phyloP scores from a whole-genome alignment of 2,329 filamentous ascomycete species.

The Pestalotiopsis sp. region DNA sequence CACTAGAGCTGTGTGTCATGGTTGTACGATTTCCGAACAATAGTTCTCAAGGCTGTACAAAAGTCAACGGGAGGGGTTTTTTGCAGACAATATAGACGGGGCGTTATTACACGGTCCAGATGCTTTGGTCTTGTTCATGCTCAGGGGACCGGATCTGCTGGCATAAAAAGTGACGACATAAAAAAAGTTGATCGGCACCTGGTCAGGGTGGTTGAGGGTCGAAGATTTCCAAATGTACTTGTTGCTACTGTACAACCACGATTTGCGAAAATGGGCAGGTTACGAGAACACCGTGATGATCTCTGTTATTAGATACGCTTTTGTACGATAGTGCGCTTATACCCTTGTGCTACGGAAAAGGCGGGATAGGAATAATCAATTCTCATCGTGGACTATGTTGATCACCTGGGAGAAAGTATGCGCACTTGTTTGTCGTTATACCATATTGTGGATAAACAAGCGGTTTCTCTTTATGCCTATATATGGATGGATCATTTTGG shows the following conservation, averaged over 20 bases:
- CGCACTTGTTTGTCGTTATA: too few species aligned
- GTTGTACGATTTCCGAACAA: not conserved
- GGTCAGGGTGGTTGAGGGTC: too few species aligned
- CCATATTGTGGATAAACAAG: too few species aligned
- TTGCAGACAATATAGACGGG: not conserved
- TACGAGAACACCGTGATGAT: not conserved
- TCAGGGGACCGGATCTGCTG: not conserved
- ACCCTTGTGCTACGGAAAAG: not conserved
- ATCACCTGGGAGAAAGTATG: too few species aligned
- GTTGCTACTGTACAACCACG: not conserved
- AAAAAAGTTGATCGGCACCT: not conserved
- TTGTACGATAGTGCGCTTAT: not conserved
- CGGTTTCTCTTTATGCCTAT: too few species aligned
- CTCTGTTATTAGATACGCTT: not conserved
- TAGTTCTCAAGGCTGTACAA: not conserved
- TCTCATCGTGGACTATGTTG: not conserved
- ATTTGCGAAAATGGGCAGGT: not conserved
- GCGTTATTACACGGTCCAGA: not conserved
- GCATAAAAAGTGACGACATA: too few species aligned
- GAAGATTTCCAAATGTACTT: not conserved
- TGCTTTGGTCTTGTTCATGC: not conserved
- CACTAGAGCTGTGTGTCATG: slow-evolving; percentile 42
- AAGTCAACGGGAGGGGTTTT: not conserved
- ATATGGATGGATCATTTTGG: too few species aligned
- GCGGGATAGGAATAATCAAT: not conserved